phyloP scores from a whole-genome alignment of 768 basidiomycete species.

The Podaxis rugospora region DNA sequence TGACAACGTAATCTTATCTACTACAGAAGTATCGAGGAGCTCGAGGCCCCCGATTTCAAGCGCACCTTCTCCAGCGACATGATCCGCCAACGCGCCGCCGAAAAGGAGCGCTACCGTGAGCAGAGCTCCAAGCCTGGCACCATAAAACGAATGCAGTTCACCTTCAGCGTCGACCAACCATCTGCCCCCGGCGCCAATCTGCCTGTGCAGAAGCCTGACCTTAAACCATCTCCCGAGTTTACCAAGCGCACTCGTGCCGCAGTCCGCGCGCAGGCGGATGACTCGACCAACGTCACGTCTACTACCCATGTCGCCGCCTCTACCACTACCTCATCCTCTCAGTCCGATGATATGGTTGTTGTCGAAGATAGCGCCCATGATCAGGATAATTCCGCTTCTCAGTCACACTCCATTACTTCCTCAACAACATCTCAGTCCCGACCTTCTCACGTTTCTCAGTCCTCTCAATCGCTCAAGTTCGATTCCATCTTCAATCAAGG shows the following conservation, averaged over 20 bases:
- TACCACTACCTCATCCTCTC: background rate
- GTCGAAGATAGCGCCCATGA: conserved; percentile 26
- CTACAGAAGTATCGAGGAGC: conserved; percentile 75
- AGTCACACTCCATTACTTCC: conserved; percentile 25
- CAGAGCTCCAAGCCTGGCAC: conserved; percentile 63
- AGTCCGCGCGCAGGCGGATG: conserved; percentile 28
- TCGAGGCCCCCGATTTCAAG: conserved; percentile 79
- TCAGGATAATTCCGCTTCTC: conserved; percentile 21
- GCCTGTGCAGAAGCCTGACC: conserved; percentile 59
- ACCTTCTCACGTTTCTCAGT: background rate
- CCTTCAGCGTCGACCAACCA: conserved; percentile 79
- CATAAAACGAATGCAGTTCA: conserved; percentile 89
- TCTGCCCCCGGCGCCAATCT: conserved; percentile 37
- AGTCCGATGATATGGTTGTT: conserved; percentile 21
- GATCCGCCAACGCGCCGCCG: conserved; percentile 73
- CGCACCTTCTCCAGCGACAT: conserved; percentile 78
- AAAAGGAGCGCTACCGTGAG: conserved; percentile 78
- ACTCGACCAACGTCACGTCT: conserved; percentile 14
- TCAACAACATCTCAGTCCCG: background rate
- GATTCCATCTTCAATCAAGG: conserved; percentile 69
- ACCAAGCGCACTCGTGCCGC: conserved; percentile 39
- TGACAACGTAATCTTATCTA: conserved; percentile 19
- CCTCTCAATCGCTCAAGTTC: conserved; percentile 51
- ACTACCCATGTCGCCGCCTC: background rate
- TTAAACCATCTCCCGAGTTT: conserved; percentile 63